Conservation (phyloP, 2,329 filamentous ascomycete genomes). For the Dothistroma pini region DNA sequence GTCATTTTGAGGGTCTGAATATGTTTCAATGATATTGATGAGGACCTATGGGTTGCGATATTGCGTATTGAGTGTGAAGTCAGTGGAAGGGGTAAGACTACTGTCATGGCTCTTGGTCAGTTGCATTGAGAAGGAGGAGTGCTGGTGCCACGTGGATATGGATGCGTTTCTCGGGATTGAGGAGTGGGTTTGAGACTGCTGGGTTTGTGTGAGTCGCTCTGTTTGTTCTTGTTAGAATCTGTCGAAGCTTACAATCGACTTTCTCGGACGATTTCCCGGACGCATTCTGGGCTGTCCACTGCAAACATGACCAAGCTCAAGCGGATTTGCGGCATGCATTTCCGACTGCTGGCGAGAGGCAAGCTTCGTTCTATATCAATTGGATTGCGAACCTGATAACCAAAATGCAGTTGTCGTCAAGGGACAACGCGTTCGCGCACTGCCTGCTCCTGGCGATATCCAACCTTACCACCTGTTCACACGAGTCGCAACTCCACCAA, state of each 20-base stretch:
- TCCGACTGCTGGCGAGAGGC: neutral
- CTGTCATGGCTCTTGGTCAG: neutral
- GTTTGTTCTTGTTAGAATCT: neutral
- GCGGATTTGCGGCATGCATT: neutral
- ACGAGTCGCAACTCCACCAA: neutral
- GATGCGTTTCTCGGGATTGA: neutral
- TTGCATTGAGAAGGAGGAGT: neutral
- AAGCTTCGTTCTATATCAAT: neutral
- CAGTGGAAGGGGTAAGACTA: neutral
- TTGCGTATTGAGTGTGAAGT: neutral
- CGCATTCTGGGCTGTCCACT: too few species aligned
- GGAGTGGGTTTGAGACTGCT: neutral
- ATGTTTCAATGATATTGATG: neutral
- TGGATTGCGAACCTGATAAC: too few species aligned
- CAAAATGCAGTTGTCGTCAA: too few species aligned
- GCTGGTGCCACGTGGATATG: neutral
- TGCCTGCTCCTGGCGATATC: neutral
- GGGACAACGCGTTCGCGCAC: too few species aligned
- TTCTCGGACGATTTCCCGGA: neutral
- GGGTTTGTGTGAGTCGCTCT: neutral
- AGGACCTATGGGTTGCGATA: neutral
- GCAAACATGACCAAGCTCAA: neutral
- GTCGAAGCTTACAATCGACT: neutral
- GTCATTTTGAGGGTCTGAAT: neutral
- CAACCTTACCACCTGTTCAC: neutral